Conservation (phyloP, 331 rosid species). For the Stylosanthes scabra region DNA sequence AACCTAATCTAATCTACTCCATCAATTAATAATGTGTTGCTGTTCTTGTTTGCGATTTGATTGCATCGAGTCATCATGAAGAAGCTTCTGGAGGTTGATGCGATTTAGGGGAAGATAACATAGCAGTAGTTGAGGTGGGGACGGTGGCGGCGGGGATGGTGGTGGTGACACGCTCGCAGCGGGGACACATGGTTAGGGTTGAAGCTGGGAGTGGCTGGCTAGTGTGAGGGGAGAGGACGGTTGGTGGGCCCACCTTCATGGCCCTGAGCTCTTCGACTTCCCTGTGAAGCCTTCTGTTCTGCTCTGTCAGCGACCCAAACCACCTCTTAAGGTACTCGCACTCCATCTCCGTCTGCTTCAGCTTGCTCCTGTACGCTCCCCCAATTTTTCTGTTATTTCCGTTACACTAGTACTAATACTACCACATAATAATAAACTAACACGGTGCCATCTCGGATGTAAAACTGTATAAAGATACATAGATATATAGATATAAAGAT, state of each 20-base stretch:
- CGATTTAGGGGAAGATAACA: constrained; percentile 18
- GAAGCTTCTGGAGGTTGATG: constrained; percentile 36
- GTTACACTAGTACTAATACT: no score
- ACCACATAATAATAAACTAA: no score
- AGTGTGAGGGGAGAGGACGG: constrained; percentile 61
- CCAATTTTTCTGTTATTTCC: no score
- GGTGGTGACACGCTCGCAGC: constrained; percentile 86
- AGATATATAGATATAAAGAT: no score
- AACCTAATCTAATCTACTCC: not conserved
- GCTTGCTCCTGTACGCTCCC: constrained; percentile 72
- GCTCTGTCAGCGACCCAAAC: constrained; percentile 80
- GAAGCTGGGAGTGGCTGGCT: constrained; percentile 74
- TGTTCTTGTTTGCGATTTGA: no score
- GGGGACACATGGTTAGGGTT: constrained; percentile 82
- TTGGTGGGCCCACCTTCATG: constrained; percentile 70
- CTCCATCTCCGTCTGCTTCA: constrained; percentile 94
- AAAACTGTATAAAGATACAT: no score
- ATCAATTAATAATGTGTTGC: no score
- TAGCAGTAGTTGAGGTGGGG: not conserved
- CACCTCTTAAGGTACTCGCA: constrained; percentile 84
- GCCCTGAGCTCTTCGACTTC: constrained; percentile 87
- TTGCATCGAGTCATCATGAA: no score
- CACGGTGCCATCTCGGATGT: no score
- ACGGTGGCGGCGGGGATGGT: no score
- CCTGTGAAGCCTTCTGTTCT: constrained; percentile 66